Evolutionary conservation across 2,329 filamentous ascomycete species (phyloP).

Genomic region (Sporothrix sp.): DNA sequence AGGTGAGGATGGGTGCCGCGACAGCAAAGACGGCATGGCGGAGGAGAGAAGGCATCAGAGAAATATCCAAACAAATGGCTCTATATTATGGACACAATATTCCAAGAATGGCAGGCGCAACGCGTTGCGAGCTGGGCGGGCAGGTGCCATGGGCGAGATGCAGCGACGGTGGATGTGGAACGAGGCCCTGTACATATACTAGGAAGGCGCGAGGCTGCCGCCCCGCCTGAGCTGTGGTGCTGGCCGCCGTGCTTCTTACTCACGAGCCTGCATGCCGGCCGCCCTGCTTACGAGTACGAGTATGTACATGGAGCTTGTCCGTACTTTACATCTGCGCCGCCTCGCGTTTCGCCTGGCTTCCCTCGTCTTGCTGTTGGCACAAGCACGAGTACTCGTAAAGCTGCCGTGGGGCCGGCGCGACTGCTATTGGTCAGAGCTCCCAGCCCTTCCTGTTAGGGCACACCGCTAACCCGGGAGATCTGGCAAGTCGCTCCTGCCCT

Average conservation of each 20-base stretch:
- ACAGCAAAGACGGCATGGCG: constrained; percentile 42
- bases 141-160: too few species aligned
- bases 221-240: too few species aligned
- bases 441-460: background rate
- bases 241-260: too few species aligned
- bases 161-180: background rate
- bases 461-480: constrained; percentile 1
- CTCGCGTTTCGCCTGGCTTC: too few species aligned
- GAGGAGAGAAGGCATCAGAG: constrained; percentile 10
- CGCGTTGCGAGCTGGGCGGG: background rate
- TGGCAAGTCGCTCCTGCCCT: background rate
- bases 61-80: constrained; percentile 5
- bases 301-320: too few species aligned
- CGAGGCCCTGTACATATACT: too few species aligned
- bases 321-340: too few species aligned
- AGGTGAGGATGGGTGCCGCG: constrained; percentile 22
- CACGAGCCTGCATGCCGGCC: too few species aligned
- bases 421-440: background rate
- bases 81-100: background rate
- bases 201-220: constrained; percentile 1
- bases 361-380: too few species aligned
- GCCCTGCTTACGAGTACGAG: too few species aligned
- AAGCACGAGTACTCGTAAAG: too few species aligned
- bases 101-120: background rate
- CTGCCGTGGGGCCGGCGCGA: too few species aligned